Evolutionary conservation across 225 moss, liverwort and hornwort genomes (phyloP).

Genomic region (Pleurozium schreberi): DNA sequence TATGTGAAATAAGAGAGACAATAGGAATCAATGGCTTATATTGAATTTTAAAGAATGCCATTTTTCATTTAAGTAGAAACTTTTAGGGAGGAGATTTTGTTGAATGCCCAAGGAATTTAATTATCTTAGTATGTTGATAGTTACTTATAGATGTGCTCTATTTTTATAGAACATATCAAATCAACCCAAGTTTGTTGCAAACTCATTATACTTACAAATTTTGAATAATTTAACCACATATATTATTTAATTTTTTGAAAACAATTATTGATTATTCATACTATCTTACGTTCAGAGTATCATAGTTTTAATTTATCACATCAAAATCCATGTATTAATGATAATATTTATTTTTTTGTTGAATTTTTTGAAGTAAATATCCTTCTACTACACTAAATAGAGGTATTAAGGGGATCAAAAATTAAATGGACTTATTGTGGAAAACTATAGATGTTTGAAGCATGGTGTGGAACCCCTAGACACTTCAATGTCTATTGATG

Average conservation of each 20-base stretch:
- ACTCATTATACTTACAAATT: neutral
- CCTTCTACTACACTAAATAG: no score
- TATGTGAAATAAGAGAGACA: neutral
- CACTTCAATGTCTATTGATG: no score
- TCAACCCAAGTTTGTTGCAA: neutral
- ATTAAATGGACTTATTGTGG: no score
- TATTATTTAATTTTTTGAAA: neutral
- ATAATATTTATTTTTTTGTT: neutral
- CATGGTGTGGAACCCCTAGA: no score
- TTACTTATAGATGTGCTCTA: neutral
- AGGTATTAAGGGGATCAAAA: no score
- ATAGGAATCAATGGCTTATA: neutral
- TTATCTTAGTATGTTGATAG: neutral
- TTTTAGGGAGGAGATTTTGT: neutral
- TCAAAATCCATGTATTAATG: neutral
- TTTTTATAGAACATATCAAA: neutral
- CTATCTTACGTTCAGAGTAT: neutral
- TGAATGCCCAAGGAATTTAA: neutral
- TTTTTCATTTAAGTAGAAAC: neutral
- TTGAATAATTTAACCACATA: neutral
- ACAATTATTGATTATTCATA: neutral
- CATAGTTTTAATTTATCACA: neutral
- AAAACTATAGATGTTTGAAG: no score
- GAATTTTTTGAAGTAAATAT: neutral
- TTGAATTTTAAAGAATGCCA: neutral